Percentiles rank a stretch among this genome's conserved stretches.
Conservation (phyloP, 371 early-diverging fungal genomes). For the Choanephora cucurbitarum region DNA sequence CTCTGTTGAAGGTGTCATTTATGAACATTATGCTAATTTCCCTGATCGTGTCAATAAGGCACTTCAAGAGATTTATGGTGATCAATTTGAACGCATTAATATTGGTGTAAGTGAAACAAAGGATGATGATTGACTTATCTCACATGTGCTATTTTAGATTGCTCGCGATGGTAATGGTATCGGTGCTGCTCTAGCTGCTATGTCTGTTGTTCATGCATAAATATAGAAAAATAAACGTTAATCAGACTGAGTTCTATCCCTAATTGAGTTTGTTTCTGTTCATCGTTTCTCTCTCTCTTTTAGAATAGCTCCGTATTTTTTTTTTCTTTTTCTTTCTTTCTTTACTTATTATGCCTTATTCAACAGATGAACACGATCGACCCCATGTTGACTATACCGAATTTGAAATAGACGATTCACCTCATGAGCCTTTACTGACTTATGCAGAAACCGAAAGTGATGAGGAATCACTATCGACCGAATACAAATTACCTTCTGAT, state of each 20-base stretch:
- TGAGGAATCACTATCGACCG: slow-evolving; percentile 15
- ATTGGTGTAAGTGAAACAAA: slow-evolving; percentile 33
- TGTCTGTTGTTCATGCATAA: slow-evolving; percentile 39
- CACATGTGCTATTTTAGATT: slow-evolving; percentile 17
- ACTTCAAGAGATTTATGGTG: slow-evolving; percentile 73
- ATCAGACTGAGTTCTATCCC: neutral
- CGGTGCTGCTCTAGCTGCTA: slow-evolving; percentile 84
- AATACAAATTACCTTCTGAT: slow-evolving; percentile 43
- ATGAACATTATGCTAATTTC: slow-evolving; percentile 83
- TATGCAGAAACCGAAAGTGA: slow-evolving; percentile 16
- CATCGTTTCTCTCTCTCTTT: too few relatives aligned
- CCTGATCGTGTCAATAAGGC: slow-evolving; percentile 73
- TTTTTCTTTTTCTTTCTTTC: neutral
- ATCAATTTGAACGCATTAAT: slow-evolving; percentile 50
- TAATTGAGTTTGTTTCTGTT: too few relatives aligned
- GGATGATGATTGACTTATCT: neutral
- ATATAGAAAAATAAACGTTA: neutral
- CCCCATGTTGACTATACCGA: slow-evolving; percentile 33
- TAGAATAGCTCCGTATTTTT: too few relatives aligned
- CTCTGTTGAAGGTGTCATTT: slow-evolving; percentile 87
- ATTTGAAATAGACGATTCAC: slow-evolving; percentile 43
- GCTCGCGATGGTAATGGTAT: slow-evolving; percentile 72
- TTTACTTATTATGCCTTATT: neutral
- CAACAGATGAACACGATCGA: neutral
- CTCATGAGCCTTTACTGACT: slow-evolving; percentile 12